phyloP scores from a whole-genome alignment of 2,329 filamentous ascomycete species.

The Paecilomyces sp. region DNA sequence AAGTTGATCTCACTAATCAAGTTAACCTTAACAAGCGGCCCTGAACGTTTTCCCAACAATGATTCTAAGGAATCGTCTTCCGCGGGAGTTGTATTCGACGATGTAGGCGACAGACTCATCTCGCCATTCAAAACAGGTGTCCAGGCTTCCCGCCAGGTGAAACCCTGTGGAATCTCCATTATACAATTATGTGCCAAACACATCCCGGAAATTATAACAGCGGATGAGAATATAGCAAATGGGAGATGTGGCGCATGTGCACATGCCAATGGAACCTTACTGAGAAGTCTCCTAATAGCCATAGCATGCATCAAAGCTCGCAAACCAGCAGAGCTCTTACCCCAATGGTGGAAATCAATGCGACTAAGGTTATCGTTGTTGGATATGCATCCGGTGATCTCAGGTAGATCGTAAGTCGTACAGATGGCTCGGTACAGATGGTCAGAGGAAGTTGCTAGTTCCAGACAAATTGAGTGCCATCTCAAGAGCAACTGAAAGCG shows the following conservation, averaged over 20 bases:
- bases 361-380: background rate
- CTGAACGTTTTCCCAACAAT: background rate
- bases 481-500: slow-evolving; percentile 5
- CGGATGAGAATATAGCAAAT: slow-evolving; percentile 9
- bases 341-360: slow-evolving; percentile 7
- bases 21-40: background rate
- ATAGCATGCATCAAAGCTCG: slow-evolving; percentile 8
- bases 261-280: slow-evolving; percentile 5
- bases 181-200: slow-evolving; percentile 1
- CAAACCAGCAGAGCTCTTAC: slow-evolving; percentile 4
- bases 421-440: slow-evolving; percentile 8
- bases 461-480: slow-evolving; percentile 13
- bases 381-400: background rate
- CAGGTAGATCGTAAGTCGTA: background rate
- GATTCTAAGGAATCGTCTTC: background rate
- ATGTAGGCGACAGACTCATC: background rate
- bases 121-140: background rate
- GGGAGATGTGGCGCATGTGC: slow-evolving; percentile 9
- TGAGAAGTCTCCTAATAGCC: slow-evolving; percentile 6
- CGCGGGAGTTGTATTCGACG: background rate
- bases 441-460: slow-evolving; percentile 6
- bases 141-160: background rate
- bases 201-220: slow-evolving; percentile 5
- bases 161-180: background rate
- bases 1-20: slow-evolving; percentile 11